Evolutionary conservation across 495 filamentous ascomycete species (phyloP), one percentile per base, ranked within the genome.

Genomic region (Cercophora sp.): DNA sequence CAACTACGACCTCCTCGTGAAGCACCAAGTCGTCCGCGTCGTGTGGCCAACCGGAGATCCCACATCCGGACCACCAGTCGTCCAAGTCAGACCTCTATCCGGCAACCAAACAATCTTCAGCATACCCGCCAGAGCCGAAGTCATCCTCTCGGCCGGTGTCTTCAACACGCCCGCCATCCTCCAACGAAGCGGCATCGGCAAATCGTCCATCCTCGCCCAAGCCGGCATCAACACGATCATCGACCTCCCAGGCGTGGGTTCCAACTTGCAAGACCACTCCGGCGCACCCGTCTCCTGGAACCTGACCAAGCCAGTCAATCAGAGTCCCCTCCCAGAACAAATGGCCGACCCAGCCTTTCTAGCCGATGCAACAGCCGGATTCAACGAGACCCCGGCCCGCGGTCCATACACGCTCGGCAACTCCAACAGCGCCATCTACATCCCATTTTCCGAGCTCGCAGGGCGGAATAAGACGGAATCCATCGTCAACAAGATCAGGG

Each of bases 131-230:
- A 70, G 47, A 15, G 73, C 72, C 18, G 78, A 79, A 40, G 64
- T 79, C 13, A 76, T 80, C 4, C 19, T 79, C 5, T 70, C 70
- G 1, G 74, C 69, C 15, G 77, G 78, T 6, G 65, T 63, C 4
- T 66, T 80, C 37, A 64, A 73, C 22, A 70, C 74, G n/a, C 78
- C 78, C 0, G 4, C 43, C 3, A 46, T 46, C 24, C 43, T 46
- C 24, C 43, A 31, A 6, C 43, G 43, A 1, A 46, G 43, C 25
- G 43, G 43, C 24, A 46, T 46, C 25, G 43, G 43, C 24, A 11
- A 25, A 4, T n/a, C 23, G 5, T 46, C 43, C 4, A 19, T 46
- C 10, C 23, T 46, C 11, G n/a, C 13, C 3, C 9, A 8, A 11
- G 15, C 20, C 1, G 43, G 43, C 2, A 46, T 46, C 25, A 10